Percentiles rank a stretch among this genome's conserved stretches.
These are phyloP conservation scores for Paramyrothecium roridum DNA, from an alignment of 2,329 filamentous ascomycete genomes.

Conservation along the genomic window DNA sequence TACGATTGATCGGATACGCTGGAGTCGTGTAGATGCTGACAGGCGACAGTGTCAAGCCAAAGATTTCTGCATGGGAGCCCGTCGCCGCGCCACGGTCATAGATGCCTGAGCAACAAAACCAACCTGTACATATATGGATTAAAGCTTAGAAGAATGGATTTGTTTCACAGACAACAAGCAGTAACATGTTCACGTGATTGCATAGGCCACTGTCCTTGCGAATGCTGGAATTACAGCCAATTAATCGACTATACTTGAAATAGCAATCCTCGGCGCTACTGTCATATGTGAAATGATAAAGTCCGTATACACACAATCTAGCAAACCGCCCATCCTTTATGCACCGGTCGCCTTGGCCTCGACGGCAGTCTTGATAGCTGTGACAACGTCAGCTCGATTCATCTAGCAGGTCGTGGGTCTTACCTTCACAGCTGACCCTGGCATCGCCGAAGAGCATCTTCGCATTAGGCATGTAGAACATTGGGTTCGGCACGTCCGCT, in stretches of 20 bases:
- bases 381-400: slow-evolving; percentile 16
- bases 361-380: slow-evolving; percentile 39
- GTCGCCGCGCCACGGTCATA: slow-evolving; percentile 31
- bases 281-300: too few relatives aligned
- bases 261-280: too few relatives aligned
- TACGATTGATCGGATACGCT: too few relatives aligned
- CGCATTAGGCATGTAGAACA: slow-evolving; percentile 89
- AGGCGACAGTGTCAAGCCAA: slow-evolving; percentile 47
- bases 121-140: slow-evolving; percentile 27
- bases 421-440: slow-evolving; percentile 77
- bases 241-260: not conserved
- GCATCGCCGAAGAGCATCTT: slow-evolving; percentile 93
- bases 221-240: not conserved
- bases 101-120: slow-evolving; percentile 7
- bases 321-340: not conserved
- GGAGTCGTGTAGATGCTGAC: slow-evolving; percentile 13
- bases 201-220: not conserved
- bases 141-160: slow-evolving; percentile 13
- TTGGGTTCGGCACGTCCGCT: slow-evolving; percentile 88
- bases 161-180: slow-evolving; percentile 10
- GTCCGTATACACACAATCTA: too few relatives aligned
- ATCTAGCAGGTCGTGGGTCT: slow-evolving; percentile 20
- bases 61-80: slow-evolving; percentile 52
- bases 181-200: too few relatives aligned
- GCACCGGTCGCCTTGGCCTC: slow-evolving; percentile 26